Base-by-base conservation (phyloP, 495 filamentous ascomycete species). In the Hypoxylon perforatum region DNA sequence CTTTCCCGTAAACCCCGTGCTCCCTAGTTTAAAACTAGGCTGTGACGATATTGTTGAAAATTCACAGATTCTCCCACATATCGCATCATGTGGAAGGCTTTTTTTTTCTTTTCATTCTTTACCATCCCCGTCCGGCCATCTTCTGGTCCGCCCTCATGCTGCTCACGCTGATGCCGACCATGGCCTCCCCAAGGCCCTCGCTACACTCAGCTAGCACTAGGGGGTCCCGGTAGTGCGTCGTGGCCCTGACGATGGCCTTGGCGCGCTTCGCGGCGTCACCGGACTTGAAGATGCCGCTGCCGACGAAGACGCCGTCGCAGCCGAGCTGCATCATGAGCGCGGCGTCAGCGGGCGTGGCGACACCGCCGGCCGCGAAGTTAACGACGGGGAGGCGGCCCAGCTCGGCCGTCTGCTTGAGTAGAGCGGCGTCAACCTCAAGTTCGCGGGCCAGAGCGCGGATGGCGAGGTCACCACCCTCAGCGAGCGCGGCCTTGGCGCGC, bases 321-420 rank as follows among this genome's bases (percentile, higher is more conserved):
- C 95, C 95, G 55, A 99, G 80, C 80, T 97, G 93, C 95, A 99
- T 99, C 95, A 99, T 99, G 38, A 99, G 83, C 28, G 95, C 95
- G 12, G 95, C 95, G 82, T 99, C 95, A 2, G 95, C 95, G 0
- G 95, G 95, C 10, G 95, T 99, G 11, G 95, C 95, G 36, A 99
- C 88, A 52, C 95, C 95, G 15, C 95, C 95, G n/a, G 95, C 95
- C 3, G 95, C 95, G 70, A 99, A 99, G 85, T 99, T 99, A 46
- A 99, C 95, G 1, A 99, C 95, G 0, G 95, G 95, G 63, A 99
- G 83, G 63, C 95, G 86, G 53, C 91, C 91, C 65, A 97, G 84
- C 84, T 91, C 86, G 1, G 93, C 95, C 8, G 91, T 92, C 80
- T 96, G 85, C 78, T 90, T 90, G 8, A 99, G 84, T 52, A 99